Percentiles rank a stretch among this genome's conserved stretches.
phyloP scores from a whole-genome alignment of 768 basidiomycete genomes.

The Cantharellus anzutake region DNA sequence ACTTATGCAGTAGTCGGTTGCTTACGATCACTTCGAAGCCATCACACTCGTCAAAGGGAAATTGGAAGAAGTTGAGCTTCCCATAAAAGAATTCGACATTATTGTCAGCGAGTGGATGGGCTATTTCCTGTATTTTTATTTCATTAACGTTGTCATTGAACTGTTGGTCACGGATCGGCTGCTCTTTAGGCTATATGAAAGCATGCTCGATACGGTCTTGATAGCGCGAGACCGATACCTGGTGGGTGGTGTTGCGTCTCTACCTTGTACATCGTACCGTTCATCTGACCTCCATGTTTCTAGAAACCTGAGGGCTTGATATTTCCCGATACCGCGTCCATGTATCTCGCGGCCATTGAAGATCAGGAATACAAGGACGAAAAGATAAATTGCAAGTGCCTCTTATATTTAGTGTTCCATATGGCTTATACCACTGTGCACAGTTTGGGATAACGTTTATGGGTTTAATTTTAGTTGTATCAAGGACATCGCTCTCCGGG shows the following conservation, averaged over 20 bases:
- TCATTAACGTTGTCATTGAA: not conserved
- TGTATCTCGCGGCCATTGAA: slow-evolving; percentile 94
- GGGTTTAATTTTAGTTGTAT: slow-evolving; percentile 99
- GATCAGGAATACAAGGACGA: slow-evolving; percentile 99
- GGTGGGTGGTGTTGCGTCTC: slow-evolving; percentile 17
- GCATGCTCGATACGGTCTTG: slow-evolving; percentile 97
- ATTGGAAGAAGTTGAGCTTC: slow-evolving; percentile 80
- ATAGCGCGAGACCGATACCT: slow-evolving; percentile 94
- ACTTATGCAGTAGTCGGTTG: not conserved
- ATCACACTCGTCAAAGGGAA: slow-evolving; percentile 97
- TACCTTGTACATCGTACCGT: not conserved
- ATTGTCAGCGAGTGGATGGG: slow-evolving; percentile 99
- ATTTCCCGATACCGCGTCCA: slow-evolving; percentile 86
- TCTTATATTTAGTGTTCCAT: not conserved
- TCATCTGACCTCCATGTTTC: not conserved
- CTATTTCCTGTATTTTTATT: slow-evolving; percentile 51
- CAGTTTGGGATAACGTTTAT: slow-evolving; percentile 99
- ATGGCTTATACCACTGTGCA: not conserved
- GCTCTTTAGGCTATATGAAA: slow-evolving; percentile 58
- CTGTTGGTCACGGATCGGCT: not conserved
- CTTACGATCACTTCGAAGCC: slow-evolving; percentile 23
- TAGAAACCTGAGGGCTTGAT: slow-evolving; percentile 61
- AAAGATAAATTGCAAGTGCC: slow-evolving; percentile 86
- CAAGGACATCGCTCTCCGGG: slow-evolving; percentile 91
- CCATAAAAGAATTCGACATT: slow-evolving; percentile 86